Conservation (phyloP, 2,329 filamentous ascomycete species). For the Penicillium sp. region DNA sequence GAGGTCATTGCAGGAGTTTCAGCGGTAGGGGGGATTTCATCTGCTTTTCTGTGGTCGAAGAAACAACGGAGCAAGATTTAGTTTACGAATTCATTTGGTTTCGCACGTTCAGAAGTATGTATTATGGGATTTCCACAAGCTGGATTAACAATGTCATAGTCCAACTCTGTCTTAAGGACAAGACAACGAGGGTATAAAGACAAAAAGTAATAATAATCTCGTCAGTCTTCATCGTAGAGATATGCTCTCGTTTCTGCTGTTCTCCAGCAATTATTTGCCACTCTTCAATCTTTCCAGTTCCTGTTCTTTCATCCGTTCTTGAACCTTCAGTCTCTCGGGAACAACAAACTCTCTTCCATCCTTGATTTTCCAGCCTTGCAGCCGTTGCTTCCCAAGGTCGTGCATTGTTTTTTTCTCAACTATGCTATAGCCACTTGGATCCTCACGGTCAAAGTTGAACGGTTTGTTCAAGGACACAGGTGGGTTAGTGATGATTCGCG, state of each 20-base stretch:
- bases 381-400: conserved; percentile 43
- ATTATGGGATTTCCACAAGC: too few relatives aligned
- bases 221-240: background rate
- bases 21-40: conserved; percentile 23
- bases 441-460: conserved; percentile 46
- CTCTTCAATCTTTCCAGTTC: conserved; percentile 38
- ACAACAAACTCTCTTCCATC: conserved; percentile 42
- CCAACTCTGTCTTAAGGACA: too few relatives aligned
- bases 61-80: background rate
- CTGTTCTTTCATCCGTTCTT: conserved; percentile 27
- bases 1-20: conserved; percentile 23
- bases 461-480: conserved; percentile 48
- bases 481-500: conserved; percentile 52
- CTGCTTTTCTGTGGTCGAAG: conserved; percentile 17
- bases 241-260: too few relatives aligned
- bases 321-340: conserved; percentile 44
- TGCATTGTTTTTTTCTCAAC: conserved; percentile 50
- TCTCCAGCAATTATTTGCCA: background rate
- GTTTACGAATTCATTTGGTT: background rate
- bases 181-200: conserved; percentile 1
- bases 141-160: too few relatives aligned
- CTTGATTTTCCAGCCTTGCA: conserved; percentile 47
- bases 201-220: conserved; percentile 3
- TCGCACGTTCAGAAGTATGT: too few relatives aligned
- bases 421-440: conserved; percentile 44